Conservation (phyloP, 2,329 filamentous ascomycete species). For the Exutisphaerella laricina region DNA sequence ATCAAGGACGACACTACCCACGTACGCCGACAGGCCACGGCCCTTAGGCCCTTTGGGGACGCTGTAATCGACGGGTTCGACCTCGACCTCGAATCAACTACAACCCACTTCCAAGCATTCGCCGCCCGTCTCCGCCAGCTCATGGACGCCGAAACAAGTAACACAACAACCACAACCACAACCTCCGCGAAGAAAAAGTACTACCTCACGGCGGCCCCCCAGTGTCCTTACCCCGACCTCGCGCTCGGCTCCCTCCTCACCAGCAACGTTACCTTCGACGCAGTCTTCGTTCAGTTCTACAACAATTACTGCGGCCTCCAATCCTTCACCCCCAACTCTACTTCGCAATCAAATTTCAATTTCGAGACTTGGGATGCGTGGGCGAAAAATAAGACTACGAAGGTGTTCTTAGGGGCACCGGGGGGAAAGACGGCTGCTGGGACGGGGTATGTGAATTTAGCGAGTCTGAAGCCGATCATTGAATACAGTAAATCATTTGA, state of each 20-base stretch:
- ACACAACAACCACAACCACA: slow-evolving; percentile 1
- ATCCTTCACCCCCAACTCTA: slow-evolving; percentile 28
- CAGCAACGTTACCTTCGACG: slow-evolving; percentile 57
- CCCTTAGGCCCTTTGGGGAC: slow-evolving; percentile 60
- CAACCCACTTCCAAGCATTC: slow-evolving; percentile 54
- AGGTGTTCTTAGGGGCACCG: slow-evolving; percentile 33
- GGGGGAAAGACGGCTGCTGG: slow-evolving; percentile 32
- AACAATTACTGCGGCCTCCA: slow-evolving; percentile 44
- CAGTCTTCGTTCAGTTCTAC: slow-evolving; percentile 40
- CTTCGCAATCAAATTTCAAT: slow-evolving; percentile 50
- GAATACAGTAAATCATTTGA: slow-evolving; percentile 24
- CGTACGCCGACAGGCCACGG: slow-evolving; percentile 14
- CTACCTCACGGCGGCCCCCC: slow-evolving; percentile 37
- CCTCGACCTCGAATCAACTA: slow-evolving; percentile 63
- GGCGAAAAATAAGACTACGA: slow-evolving; percentile 22
- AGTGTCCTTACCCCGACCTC: slow-evolving; percentile 37
- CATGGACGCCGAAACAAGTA: slow-evolving; percentile 25
- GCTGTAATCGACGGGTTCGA: slow-evolving; percentile 68
- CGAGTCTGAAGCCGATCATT: slow-evolving; percentile 26
- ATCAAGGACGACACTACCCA: neutral
- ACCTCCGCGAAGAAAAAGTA: slow-evolving; percentile 35
- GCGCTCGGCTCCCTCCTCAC: slow-evolving; percentile 33
- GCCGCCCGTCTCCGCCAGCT: slow-evolving; percentile 28
- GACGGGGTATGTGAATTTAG: slow-evolving; percentile 30
- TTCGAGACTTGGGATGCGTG: slow-evolving; percentile 42